Percentiles rank a stretch among this genome's conserved stretches.
Conservation (phyloP, 2,329 filamentous ascomycete genomes). For the Fusarium buxicola region DNA sequence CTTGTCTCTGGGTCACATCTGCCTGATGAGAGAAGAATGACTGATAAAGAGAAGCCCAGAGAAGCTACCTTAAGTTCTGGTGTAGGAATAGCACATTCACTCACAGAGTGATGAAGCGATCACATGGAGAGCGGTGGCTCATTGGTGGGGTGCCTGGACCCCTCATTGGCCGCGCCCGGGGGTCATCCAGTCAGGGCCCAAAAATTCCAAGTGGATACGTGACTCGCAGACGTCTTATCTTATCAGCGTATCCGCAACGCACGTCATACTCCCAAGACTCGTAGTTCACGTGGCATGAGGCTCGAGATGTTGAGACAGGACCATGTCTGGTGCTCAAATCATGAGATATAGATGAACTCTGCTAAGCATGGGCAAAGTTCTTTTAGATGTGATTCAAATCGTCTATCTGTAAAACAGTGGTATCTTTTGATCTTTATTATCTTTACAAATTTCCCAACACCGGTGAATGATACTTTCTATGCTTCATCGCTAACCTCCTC, state of each 20-base stretch:
- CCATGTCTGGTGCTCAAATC: conserved; percentile 22
- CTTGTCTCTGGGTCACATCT: conserved; percentile 11
- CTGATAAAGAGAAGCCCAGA: conserved; percentile 21
- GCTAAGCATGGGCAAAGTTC: not conserved
- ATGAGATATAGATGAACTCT: conserved; percentile 5
- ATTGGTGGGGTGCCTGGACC: conserved; percentile 31
- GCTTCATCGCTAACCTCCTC: conserved; percentile 59
- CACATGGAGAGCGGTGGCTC: conserved; percentile 46
- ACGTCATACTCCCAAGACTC: conserved; percentile 29
- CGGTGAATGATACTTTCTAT: conserved; percentile 1
- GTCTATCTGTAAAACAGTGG: conserved; percentile 1
- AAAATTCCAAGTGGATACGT: conserved; percentile 1
- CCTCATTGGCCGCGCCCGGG: conserved; percentile 36
- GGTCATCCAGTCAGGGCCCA: conserved; percentile 15
- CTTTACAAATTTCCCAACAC: conserved; percentile 5
- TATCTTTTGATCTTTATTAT: conserved; percentile 21
- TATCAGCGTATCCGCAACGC: conserved; percentile 26
- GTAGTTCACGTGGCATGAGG: conserved; percentile 29
- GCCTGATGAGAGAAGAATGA: conserved; percentile 18
- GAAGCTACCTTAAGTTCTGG: conserved; percentile 14
- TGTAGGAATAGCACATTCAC: conserved; percentile 21
- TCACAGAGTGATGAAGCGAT: conserved; percentile 42
- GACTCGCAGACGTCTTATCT: too few species aligned
- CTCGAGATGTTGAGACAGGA: conserved; percentile 5
- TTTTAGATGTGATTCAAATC: conserved; percentile 1